These are phyloP conservation scores for Yarrowia sp. DNA, from an alignment of 805 yeast species.

Conservation along the genomic window DNA sequence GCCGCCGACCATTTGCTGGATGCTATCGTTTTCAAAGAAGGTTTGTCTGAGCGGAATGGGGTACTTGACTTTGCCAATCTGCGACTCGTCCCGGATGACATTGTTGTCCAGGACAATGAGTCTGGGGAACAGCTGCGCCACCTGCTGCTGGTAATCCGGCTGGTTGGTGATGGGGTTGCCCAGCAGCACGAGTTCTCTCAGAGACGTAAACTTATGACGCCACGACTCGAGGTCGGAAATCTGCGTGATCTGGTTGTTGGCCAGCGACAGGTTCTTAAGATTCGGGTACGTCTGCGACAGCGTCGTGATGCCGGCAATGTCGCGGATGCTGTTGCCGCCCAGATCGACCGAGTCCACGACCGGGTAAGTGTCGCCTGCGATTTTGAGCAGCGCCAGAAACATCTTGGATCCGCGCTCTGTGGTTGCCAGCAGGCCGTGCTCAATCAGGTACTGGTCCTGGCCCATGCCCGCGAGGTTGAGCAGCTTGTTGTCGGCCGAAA, in stretches of 20 bases:
- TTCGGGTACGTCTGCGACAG: constrained; percentile 77
- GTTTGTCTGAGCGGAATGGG: constrained; percentile 59
- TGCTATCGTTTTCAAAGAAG: constrained; percentile 80
- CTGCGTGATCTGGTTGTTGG: constrained; percentile 71
- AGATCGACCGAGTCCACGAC: constrained; percentile 68
- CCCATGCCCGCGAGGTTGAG: constrained; percentile 72
- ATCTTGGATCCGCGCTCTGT: constrained; percentile 74
- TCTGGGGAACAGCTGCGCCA: constrained; percentile 79
- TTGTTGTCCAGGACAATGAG: constrained; percentile 80
- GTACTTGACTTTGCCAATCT: constrained; percentile 47
- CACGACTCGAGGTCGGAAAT: constrained; percentile 71
- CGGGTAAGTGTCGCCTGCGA: constrained; percentile 64
- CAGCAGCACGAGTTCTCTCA: constrained; percentile 77
- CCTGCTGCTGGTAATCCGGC: constrained; percentile 62
- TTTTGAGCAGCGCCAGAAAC: constrained; percentile 86
- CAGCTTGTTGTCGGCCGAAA: constrained; percentile 67
- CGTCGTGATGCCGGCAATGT: constrained; percentile 64
- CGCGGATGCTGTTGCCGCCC: constrained; percentile 62
- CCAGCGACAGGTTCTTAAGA: constrained; percentile 78
- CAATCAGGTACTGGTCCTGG: constrained; percentile 65
- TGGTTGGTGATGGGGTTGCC: constrained; percentile 74
- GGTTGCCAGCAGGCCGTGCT: constrained; percentile 69
- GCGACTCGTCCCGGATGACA: constrained; percentile 74
- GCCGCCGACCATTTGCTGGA: constrained; percentile 73
- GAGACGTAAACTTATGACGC: constrained; percentile 72